phyloP scores from a whole-genome alignment of 148 eudicot genomes.

The Salicornia ramosissima region DNA sequence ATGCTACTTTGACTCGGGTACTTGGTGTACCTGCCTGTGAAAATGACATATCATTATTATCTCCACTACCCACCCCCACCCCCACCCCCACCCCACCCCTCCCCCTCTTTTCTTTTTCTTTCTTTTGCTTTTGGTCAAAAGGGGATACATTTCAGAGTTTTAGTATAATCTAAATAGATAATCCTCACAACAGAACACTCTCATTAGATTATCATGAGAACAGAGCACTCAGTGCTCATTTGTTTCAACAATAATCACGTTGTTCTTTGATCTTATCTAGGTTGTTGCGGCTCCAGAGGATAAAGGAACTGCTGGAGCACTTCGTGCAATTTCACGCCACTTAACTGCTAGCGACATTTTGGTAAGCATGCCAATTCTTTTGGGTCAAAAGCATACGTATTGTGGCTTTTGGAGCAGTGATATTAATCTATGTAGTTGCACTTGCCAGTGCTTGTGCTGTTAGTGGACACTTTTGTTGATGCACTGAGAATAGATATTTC shows the following conservation, averaged over 20 bases:
- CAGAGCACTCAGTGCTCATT: background rate
- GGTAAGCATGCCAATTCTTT: conserved; percentile 34
- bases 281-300: conserved; percentile 92
- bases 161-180: too few species aligned
- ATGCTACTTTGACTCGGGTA: too few species aligned
- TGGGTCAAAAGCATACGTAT: too few species aligned
- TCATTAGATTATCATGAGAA: too few species aligned
- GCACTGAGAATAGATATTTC: background rate
- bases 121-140: background rate
- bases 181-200: too few species aligned
- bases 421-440: background rate
- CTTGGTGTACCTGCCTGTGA: too few species aligned
- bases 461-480: background rate
- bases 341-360: conserved; percentile 83
- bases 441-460: background rate
- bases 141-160: background rate
- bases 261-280: conserved; percentile 34
- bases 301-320: conserved; percentile 91
- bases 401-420: too few species aligned
- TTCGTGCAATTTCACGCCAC: conserved; percentile 74
- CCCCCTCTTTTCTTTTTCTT: background rate
- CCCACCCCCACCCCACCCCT: too few species aligned
- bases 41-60: too few species aligned
- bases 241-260: background rate
- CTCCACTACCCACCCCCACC: too few species aligned